Percentiles rank a stretch among this genome's conserved stretches.
These are phyloP conservation scores for Ganoderma lucidum DNA, from an alignment of 1,284 basidiomycete genomes.

Conservation along the genomic window DNA sequence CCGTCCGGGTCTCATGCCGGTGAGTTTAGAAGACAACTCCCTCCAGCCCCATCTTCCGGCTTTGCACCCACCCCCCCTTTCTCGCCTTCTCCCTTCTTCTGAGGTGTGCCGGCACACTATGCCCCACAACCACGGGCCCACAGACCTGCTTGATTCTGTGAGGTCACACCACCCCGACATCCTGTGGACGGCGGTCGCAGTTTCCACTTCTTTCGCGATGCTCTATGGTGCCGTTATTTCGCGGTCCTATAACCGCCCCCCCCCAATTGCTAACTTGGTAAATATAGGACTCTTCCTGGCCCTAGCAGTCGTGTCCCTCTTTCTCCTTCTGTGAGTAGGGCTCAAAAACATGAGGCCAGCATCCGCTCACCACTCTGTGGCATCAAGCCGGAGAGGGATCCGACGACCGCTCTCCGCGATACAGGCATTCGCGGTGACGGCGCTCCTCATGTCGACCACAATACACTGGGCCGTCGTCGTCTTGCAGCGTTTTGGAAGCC, in stretches of 20 bases:
- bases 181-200: background rate
- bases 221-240: background rate
- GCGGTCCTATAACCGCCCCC: too few relatives aligned
- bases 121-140: background rate
- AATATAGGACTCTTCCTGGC: background rate
- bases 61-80: background rate
- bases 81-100: background rate
- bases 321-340: background rate
- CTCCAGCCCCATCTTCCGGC: background rate
- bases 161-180: background rate
- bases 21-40: background rate
- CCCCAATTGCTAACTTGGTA: background rate
- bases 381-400: background rate
- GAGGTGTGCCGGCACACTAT: conserved; percentile 9
- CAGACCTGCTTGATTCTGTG: background rate
- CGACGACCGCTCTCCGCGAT: background rate
- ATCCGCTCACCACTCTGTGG: background rate
- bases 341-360: background rate
- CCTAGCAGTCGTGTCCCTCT: background rate
- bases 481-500: background rate
- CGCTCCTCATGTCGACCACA: background rate
- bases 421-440: background rate
- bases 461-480: conserved; percentile 1
- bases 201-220: background rate
- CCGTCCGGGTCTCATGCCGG: background rate